Percentiles rank a stretch among this genome's conserved stretches.
Evolutionary conservation across 1,139 yeast species (phyloP).

Genomic region (Debaryomyces nepalensis): DNA sequence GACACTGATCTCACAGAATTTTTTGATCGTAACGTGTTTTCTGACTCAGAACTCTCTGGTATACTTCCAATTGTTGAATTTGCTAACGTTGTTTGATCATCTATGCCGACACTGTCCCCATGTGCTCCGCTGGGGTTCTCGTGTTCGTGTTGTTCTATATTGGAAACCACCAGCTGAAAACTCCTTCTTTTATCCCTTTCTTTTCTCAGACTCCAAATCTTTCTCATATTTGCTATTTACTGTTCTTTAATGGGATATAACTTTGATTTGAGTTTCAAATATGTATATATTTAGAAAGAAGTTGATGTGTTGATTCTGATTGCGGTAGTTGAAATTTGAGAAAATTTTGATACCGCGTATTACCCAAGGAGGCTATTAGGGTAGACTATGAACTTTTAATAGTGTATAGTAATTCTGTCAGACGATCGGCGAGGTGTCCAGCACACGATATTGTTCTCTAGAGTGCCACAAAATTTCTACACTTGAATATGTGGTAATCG

Average conservation of each 20-base stretch:
- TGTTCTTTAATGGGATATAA: neutral
- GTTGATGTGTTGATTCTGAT: neutral
- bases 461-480: too few species aligned
- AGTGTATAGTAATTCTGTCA: neutral
- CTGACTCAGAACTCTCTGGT: conserved; percentile 12
- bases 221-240: conserved; percentile 27
- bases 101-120: conserved; percentile 11
- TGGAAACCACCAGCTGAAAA: conserved; percentile 17
- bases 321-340: conserved; percentile 9
- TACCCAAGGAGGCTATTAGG: conserved; percentile 8
- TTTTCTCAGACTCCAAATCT: conserved; percentile 37
- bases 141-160: conserved; percentile 2
- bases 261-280: neutral
- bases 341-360: conserved; percentile 12
- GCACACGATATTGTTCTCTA: neutral
- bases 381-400: neutral
- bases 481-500: too few species aligned
- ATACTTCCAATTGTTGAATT: conserved; percentile 18
- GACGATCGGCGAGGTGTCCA: neutral
- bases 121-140: conserved; percentile 3
- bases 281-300: conserved; percentile 4
- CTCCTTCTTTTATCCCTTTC: conserved; percentile 35
- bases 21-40: conserved; percentile 5
- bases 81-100: conserved; percentile 14
- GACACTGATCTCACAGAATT: conserved; percentile 18